Base-by-base conservation (phyloP, 2,329 filamentous ascomycete genomes). In the Camptophora hylomeconis region DNA sequence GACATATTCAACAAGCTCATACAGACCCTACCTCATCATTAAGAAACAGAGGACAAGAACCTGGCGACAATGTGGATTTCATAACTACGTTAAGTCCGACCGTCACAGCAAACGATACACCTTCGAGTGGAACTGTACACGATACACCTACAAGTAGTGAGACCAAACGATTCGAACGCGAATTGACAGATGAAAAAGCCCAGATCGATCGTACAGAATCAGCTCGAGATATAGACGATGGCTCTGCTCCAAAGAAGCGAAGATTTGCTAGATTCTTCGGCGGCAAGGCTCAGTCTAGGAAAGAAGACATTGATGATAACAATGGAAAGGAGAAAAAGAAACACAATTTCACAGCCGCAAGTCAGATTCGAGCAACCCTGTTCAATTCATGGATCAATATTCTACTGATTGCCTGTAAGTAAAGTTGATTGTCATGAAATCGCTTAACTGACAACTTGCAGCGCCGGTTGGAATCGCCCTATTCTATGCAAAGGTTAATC, bases 361-460 rank as follows among this genome's bases (percentile, higher is more conserved):
- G 75, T 45, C 80, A 86, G 53, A 52, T 86, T 26, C 72, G 74
- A 42, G 72, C 79, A 11, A 84, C 82, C 0, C 44, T 92, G 3
- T 69, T 92, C 41, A 76, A 72, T 45, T 89, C 81, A 1, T 92
- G 80, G 72, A 78, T 93, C 58, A 94, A 94, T 48, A 48, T 92
- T 14, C 58, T 94, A 15, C 60, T 93, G 13, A 29, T 93, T 10
- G 73, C 76, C 13, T 41, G 28, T 30, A 11, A 25, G 28, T 25
- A 5, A 5, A 5, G 8, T 20, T 6, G 6, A 14, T 7, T 5
- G 4, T 7, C 7, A n/a, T 22, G 11, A 5, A 10, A 11, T 23
- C 3, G 9, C 7, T 17, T 92, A 45, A 21, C 27, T 21, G 17
- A 29, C 7, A 10, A 6, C 3, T 12, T 19, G 7, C 16, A 28